Base-by-base conservation (phyloP, 345 rosid genomes). In the Anastatica hierochuntica region DNA sequence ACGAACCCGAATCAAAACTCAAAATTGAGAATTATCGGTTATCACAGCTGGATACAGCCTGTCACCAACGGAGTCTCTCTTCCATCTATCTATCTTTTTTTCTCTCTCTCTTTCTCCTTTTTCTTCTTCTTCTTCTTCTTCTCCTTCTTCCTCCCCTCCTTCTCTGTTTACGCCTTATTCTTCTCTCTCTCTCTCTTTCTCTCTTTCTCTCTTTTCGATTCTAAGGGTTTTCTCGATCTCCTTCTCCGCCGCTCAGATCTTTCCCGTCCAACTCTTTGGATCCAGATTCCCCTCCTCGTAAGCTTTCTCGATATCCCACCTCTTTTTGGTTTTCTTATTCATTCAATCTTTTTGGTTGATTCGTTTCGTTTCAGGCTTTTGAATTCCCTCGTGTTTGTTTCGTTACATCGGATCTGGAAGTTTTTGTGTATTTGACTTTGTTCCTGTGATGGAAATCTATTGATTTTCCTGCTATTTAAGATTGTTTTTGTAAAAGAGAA, bases 21-120 rank as follows among this genome's bases (percentile, higher is more conserved):
- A n/a, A n/a, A n/a, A n/a, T n/a, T n/a, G n/a, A n/a, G n/a, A n/a
- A n/a, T 23, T 19, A 47, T 74, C 79, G 84, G 85, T 55, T 14
- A 61, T 35, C 62, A 82, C 84, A 92, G 98, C 95, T 92, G 98
- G 96, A 81, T 70, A 85, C 97, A 92, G 97, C 68, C 97, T 92
- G 98, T 85, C 97, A 79, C 84, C 95, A 88, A 88, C 96, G 78
- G 79, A 82, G 92, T 80, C 89, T 74, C 78, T 46, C n/a, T n/a
- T n/a, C n/a, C n/a, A n/a, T n/a, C n/a, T n/a, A n/a, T n/a, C 31
- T 21, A 34, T 33, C 20, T 52, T 57, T 40, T 57, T 75, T 70
- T 55, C 70, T 63, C 38, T 39, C 46, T 35, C 64, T 52, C 40
- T 42, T 56, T 27, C 50, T 60, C 31, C 20, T 45, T 15, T 43